Evolutionary conservation across 2,329 filamentous ascomycete genomes (phyloP), one percentile per base, ranked within the genome.

Genomic region (Fusarium torreyae): DNA sequence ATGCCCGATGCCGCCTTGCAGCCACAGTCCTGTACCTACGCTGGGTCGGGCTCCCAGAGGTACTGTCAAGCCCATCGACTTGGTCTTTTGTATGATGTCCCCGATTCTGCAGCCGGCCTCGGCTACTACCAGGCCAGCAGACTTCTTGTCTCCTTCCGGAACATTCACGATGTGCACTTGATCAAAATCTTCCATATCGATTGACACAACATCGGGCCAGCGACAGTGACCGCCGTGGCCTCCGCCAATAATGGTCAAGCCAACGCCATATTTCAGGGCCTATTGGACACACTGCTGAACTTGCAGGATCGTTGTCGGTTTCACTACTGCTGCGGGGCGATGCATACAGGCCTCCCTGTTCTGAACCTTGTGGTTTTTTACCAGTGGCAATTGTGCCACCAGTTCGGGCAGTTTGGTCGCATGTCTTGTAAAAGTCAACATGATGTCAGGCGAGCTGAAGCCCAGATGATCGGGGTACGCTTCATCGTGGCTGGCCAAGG

Each of bases 1-100:
- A 67, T 90, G 87, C 3, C 88, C 88, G 49, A 91, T 88, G 53
- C 89, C 88, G 40, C 89, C 89, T 79, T 91, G 88, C 46, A 91
- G 79, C 87, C 87, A 91, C 15, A 88, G 69, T 0, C 89, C 89
- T 0, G 87, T 84, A 4, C 89, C 89, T 26, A 91, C 87, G 67
- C 88, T 90, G 66, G 89, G 89, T 7, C 89, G 86, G 26, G 87
- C 74, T 4, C 89, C 89, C 5, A 91, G 74, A 1, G 89, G 88
- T 3, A 91, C 84, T 57, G 85, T 86, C 54, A 90, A 1, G 3
- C 84, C 86, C 0, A 67, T 79, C 2, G 59, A 76, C 80, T 85
- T 84, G 38, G 85, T 71, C 52, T 81, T 79, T 20, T 72, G 68
- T 67, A 90, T 69, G 62, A 91, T 85, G 49, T 88, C 84, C 1